Evolutionary conservation across 2,329 filamentous ascomycete genomes (phyloP), one percentile per base, ranked within the genome.

Genomic region (Aspergillus bombycis): DNA sequence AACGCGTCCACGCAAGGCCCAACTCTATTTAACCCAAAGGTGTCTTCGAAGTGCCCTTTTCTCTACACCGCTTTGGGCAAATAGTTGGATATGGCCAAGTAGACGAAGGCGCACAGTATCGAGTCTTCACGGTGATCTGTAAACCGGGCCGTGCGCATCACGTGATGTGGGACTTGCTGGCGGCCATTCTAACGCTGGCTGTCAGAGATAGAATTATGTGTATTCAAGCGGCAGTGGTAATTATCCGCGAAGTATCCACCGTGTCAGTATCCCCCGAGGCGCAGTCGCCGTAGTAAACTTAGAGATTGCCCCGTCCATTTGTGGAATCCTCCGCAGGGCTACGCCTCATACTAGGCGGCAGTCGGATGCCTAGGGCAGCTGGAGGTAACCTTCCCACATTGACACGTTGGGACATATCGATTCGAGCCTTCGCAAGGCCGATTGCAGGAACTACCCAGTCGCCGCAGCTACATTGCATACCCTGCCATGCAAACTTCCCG

Each of bases 401-500:
- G 30, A 70, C 61, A 50, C 66, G 68, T n/a, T 74, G 71, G n/a
- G 84, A 80, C 71, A 96, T 90, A 76, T 98, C 95, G 43, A 97
- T 90, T 70, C 89, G 89, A 59, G 91, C 89, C 77, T 89, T 91
- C 60, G 93, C 90, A 65, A 98, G 82, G 65, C 91, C 94, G 75
- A 99, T 95, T 0, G 91, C 94, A 10, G 95, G 94, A 57, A 93
- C 91, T 26, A 97, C 85, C 94, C 95, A 98, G 66, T 90, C 88
- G 43, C 90, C 89, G 77, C 95, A 99, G 74, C 89, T 95, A 80
- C 95, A 99, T 76, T 89, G 89, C 84, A 97, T 90, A 16, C 95
- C 95, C 76, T 96, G 93, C 95, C 95, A 99, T 58, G 94, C 91
- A 75, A 97, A 99, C 71, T 95, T 91, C 45, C 95, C 95, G 55